Conservation (phyloP, 2,329 filamentous ascomycete species). For the Fusarium citri region DNA sequence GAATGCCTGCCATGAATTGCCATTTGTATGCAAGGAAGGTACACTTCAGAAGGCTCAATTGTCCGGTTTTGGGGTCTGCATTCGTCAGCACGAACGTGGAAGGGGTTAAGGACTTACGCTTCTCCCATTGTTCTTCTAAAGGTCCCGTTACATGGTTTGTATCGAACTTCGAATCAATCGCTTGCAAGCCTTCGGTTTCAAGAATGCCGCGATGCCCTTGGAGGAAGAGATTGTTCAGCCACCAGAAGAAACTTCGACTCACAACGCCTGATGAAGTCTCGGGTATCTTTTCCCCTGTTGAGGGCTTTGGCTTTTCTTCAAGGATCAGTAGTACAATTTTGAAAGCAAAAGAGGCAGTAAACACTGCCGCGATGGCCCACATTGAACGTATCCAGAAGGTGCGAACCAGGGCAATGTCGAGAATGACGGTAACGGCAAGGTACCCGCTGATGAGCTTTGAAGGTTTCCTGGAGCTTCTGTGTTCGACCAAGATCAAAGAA, state of each 20-base stretch:
- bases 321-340: slow-evolving; percentile 48
- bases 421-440: slow-evolving; percentile 49
- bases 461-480: slow-evolving; percentile 48
- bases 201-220: slow-evolving; percentile 43
- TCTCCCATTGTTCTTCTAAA: slow-evolving; percentile 43
- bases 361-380: slow-evolving; percentile 43
- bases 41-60: slow-evolving; percentile 42
- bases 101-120: neutral
- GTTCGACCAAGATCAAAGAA: slow-evolving; percentile 51
- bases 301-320: slow-evolving; percentile 50
- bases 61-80: slow-evolving; percentile 33
- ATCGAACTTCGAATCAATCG: slow-evolving; percentile 47
- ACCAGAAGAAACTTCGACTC: slow-evolving; percentile 53
- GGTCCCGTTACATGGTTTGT: slow-evolving; percentile 33
- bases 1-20: slow-evolving; percentile 49
- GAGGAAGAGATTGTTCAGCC: slow-evolving; percentile 50
- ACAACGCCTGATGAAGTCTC: slow-evolving; percentile 52
- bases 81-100: accelerated
- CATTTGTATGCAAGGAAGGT: slow-evolving; percentile 47
- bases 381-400: slow-evolving; percentile 51
- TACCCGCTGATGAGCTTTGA: slow-evolving; percentile 50
- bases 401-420: slow-evolving; percentile 50
- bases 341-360: slow-evolving; percentile 41
- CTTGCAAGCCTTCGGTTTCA: slow-evolving; percentile 41
- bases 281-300: slow-evolving; percentile 25